phyloP scores from a whole-genome alignment of 1,284 basidiomycete species.

The Earliella scabrosa region DNA sequence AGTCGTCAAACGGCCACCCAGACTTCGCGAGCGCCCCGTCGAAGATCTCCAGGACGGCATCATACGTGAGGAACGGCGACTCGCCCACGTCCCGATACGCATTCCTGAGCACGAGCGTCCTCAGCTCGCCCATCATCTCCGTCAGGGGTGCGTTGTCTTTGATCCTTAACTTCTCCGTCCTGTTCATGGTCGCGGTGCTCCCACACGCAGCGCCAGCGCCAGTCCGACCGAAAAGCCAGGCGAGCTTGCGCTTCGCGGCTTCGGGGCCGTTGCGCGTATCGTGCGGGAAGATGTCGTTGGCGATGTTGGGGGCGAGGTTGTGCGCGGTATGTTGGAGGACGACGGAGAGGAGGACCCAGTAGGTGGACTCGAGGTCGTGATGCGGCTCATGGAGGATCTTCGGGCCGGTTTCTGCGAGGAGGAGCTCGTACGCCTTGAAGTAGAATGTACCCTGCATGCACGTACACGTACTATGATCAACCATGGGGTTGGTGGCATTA shows the following conservation, averaged over 20 bases:
- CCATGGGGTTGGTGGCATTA: not conserved
- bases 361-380: slow-evolving; percentile 2
- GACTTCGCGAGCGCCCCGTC: slow-evolving; percentile 2
- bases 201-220: too few relatives aligned
- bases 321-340: slow-evolving; percentile 3
- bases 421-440: slow-evolving; percentile 14
- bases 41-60: slow-evolving; percentile 5
- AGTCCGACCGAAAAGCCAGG: too few relatives aligned
- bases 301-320: not conserved
- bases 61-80: not conserved
- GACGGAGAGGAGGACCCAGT: slow-evolving; percentile 8
- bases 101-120: not conserved
- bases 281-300: not conserved
- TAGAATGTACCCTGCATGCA: slow-evolving; percentile 15
- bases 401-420: not conserved
- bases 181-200: too few relatives aligned
- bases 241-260: not conserved
- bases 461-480: not conserved
- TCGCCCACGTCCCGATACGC: not conserved
- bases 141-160: slow-evolving; percentile 1
- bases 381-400: not conserved
- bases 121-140: not conserved
- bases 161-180: too few relatives aligned
- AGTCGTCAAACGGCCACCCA: slow-evolving; percentile 9
- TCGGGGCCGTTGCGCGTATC: too few relatives aligned